Conservation (phyloP, 2,329 filamentous ascomycete species). For the Chlorencoelia australis region DNA sequence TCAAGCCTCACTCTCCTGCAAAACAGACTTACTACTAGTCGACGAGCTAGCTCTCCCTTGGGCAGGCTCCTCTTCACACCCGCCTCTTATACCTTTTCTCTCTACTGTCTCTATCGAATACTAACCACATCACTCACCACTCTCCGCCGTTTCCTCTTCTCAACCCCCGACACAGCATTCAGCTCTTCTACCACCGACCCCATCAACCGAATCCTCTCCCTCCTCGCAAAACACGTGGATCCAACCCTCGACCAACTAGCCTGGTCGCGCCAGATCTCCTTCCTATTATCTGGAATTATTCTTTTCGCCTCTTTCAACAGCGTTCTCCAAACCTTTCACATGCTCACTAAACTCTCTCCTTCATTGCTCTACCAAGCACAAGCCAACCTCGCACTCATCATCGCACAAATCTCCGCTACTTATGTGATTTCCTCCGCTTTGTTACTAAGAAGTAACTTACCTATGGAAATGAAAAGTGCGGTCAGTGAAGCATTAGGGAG, state of each 20-base stretch:
- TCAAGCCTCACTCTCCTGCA: slow-evolving; percentile 55
- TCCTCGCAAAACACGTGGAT: slow-evolving; percentile 76
- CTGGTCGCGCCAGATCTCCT: slow-evolving; percentile 79
- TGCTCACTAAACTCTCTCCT: slow-evolving; percentile 71
- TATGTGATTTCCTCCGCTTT: slow-evolving; percentile 78
- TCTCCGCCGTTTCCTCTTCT: slow-evolving; percentile 41
- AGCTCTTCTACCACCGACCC: slow-evolving; percentile 63
- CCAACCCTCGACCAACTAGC: slow-evolving; percentile 70
- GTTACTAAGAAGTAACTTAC: slow-evolving; percentile 68
- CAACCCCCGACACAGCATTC: slow-evolving; percentile 29
- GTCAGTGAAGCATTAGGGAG: slow-evolving; percentile 70
- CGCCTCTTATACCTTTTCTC: slow-evolving; percentile 57
- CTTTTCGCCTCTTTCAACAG: slow-evolving; percentile 72
- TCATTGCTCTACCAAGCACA: slow-evolving; percentile 57
- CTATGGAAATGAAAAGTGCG: slow-evolving; percentile 64
- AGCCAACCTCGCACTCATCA: slow-evolving; percentile 67
- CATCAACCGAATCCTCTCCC: slow-evolving; percentile 71
- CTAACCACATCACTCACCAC: slow-evolving; percentile 60
- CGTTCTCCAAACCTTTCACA: slow-evolving; percentile 73
- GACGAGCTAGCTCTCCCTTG: slow-evolving; percentile 54
- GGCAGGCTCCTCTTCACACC: slow-evolving; percentile 54
- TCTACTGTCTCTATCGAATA: slow-evolving; percentile 81
- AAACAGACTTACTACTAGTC: slow-evolving; percentile 50
- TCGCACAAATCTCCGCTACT: slow-evolving; percentile 72
- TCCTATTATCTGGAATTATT: slow-evolving; percentile 73